These are phyloP conservation scores for Lagenidium sp. DNA, from an alignment of 352 stramenopile genomes.

Conservation along the genomic window DNA sequence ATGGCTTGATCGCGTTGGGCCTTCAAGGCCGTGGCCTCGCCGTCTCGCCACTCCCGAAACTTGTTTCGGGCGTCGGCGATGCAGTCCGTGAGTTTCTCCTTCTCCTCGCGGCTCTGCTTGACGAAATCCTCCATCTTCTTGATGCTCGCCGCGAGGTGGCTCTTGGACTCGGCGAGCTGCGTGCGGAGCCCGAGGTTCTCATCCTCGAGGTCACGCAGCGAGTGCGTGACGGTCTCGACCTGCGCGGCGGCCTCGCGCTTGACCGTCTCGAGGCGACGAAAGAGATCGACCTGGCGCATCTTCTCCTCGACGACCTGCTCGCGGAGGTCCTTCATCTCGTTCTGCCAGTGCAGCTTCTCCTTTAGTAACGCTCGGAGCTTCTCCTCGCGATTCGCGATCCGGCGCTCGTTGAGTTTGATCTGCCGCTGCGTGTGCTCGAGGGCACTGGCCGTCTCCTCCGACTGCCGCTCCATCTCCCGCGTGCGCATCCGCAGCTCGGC, in stretches of 20 bases:
- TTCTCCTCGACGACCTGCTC: conserved; percentile 63
- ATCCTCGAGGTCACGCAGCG: conserved; percentile 17
- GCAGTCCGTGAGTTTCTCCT: conserved; percentile 34
- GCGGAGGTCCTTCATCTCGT: conserved; percentile 44
- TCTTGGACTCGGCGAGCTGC: conserved; percentile 27
- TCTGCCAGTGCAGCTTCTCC: conserved; percentile 64
- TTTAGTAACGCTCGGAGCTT: conserved; percentile 51
- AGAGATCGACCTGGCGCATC: conserved; percentile 57
- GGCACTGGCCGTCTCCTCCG: conserved; percentile 30
- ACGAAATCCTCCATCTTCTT: conserved; percentile 39
- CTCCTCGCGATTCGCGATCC: conserved; percentile 48
- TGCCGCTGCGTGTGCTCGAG: conserved; percentile 50
- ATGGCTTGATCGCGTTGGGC: conserved; percentile 35
- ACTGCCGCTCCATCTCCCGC: conserved; percentile 34
- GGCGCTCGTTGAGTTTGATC: conserved; percentile 42
- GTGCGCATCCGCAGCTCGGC: conserved; percentile 50
- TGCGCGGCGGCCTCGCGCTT: conserved; percentile 34
- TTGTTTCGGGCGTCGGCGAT: conserved; percentile 44
- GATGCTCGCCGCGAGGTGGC: conserved; percentile 28
- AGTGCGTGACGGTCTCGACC: conserved; percentile 23
- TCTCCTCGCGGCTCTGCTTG: conserved; percentile 43
- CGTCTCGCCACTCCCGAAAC: conserved; percentile 64
- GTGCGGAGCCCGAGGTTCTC: conserved; percentile 37
- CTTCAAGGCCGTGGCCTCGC: conserved; percentile 24
- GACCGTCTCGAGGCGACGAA: conserved; percentile 36